phyloP scores from a whole-genome alignment of 2,329 filamentous ascomycete genomes.

The Rutstroemia sydowiana region DNA sequence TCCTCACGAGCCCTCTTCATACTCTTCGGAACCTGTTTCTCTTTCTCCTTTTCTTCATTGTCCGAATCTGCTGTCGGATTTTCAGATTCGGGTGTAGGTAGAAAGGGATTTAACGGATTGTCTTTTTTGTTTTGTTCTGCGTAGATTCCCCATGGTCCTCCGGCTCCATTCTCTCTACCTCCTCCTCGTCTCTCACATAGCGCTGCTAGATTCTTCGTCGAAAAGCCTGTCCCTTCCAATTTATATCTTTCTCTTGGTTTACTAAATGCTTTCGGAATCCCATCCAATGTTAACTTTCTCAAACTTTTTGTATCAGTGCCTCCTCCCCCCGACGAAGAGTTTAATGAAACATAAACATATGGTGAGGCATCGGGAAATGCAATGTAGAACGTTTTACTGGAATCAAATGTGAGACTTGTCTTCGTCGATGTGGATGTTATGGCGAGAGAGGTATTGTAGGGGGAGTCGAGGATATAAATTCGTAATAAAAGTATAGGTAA shows the following conservation, averaged over 20 bases:
- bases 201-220: conserved; percentile 63
- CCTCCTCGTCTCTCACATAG: conserved; percentile 63
- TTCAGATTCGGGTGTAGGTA: conserved; percentile 25
- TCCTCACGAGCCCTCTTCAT: conserved; percentile 26
- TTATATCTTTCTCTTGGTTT: conserved; percentile 65
- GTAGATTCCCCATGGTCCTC: conserved; percentile 75
- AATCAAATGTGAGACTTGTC: conserved; percentile 40
- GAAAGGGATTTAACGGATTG: conserved; percentile 44
- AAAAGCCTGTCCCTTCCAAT: conserved; percentile 59
- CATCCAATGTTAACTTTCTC: conserved; percentile 64
- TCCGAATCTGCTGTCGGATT: background rate
- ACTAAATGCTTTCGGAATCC: conserved; percentile 76
- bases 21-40: conserved; percentile 9
- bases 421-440: conserved; percentile 27
- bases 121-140: conserved; percentile 46
- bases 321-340: conserved; percentile 48
- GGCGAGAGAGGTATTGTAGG: conserved; percentile 60
- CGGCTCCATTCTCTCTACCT: conserved; percentile 62
- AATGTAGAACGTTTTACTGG: conserved; percentile 67
- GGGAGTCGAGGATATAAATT: conserved; percentile 72
- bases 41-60: conserved; percentile 22
- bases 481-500: conserved; percentile 69
- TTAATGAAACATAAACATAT: conserved; percentile 59
- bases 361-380: conserved; percentile 77
- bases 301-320: conserved; percentile 52